phyloP scores from a whole-genome alignment of 129 eudicot species.

The Chrysanthemum lavandulifolium region DNA sequence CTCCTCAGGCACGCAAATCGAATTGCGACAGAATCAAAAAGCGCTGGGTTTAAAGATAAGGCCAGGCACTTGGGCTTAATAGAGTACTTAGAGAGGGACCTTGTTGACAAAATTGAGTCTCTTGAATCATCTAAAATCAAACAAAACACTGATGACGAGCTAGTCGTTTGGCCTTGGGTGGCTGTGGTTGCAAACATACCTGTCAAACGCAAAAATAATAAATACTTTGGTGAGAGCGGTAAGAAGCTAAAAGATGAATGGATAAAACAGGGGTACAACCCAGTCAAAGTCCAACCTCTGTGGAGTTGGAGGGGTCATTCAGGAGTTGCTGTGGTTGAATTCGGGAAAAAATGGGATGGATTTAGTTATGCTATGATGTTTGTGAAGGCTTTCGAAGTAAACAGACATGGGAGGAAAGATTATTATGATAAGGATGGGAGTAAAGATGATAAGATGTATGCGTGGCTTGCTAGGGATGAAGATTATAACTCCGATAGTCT shows the following conservation, averaged over 20 bases:
- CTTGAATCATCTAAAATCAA: not conserved
- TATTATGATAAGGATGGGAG: slow-evolving; percentile 28
- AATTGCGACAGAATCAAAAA: slow-evolving; percentile 46
- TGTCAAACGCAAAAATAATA: slow-evolving; percentile 29
- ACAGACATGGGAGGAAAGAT: slow-evolving; percentile 49
- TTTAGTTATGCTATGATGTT: slow-evolving; percentile 49
- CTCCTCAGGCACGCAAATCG: slow-evolving; percentile 54
- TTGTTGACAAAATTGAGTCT: slow-evolving; percentile 9
- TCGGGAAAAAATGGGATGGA: slow-evolving; percentile 56
- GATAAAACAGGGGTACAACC: slow-evolving; percentile 55
- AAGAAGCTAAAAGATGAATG: slow-evolving; percentile 51
- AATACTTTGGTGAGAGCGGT: slow-evolving; percentile 55
- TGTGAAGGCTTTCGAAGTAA: slow-evolving; percentile 48
- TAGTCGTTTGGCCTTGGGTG: slow-evolving; percentile 75
- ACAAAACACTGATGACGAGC: slow-evolving; percentile 36
- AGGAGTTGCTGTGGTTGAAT: slow-evolving; percentile 62
- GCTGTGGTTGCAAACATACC: slow-evolving; percentile 64
- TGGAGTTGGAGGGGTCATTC: slow-evolving; percentile 57
- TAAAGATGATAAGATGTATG: slow-evolving; percentile 59
- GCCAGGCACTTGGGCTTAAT: slow-evolving; percentile 53
- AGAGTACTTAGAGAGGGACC: slow-evolving; percentile 37
- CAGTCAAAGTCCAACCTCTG: slow-evolving; percentile 58
- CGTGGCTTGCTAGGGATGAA: slow-evolving; percentile 62
- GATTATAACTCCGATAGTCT: slow-evolving; percentile 41
- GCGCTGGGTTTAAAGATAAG: slow-evolving; percentile 39